These are phyloP conservation scores for Collybia mongolica DNA, from an alignment of 768 basidiomycete genomes.

Conservation along the genomic window DNA sequence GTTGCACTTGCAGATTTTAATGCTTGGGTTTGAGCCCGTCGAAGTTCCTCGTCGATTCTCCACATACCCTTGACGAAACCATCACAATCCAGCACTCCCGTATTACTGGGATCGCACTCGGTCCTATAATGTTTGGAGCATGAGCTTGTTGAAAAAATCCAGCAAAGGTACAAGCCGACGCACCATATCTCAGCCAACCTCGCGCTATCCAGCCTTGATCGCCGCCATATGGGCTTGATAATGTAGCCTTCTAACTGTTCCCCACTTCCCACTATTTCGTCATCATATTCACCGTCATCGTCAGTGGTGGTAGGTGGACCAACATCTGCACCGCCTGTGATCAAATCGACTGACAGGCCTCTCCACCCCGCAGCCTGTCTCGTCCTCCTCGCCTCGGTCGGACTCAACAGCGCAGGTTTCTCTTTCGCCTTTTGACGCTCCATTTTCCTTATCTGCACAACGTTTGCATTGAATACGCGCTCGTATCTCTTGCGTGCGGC, in stretches of 20 bases:
- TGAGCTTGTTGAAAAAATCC: not conserved
- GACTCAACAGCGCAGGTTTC: constrained; percentile 31
- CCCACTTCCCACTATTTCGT: constrained; percentile 33
- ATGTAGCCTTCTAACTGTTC: constrained; percentile 56
- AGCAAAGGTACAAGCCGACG: constrained; percentile 15
- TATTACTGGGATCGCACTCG: constrained; percentile 59
- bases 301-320: constrained; percentile 6
- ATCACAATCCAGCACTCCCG: constrained; percentile 63
- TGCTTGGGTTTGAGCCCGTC: constrained; percentile 48
- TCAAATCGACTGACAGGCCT: constrained; percentile 67
- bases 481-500: constrained; percentile 68
- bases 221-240: constrained; percentile 61
- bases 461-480: constrained; percentile 59
- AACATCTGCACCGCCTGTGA: constrained; percentile 37
- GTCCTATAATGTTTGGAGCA: constrained; percentile 41
- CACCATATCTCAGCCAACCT: constrained; percentile 70
- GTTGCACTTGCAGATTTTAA: constrained; percentile 28
- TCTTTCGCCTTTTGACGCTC: constrained; percentile 30
- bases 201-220: constrained; percentile 52
- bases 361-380: constrained; percentile 74
- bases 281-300: constrained; percentile 22
- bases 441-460: constrained; percentile 45
- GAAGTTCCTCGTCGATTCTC: constrained; percentile 82
- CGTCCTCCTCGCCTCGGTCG: constrained; percentile 37
- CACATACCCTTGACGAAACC: constrained; percentile 79